Base-by-base conservation (phyloP, 208 protist genomes). In the Leishmania tarentolae region DNA sequence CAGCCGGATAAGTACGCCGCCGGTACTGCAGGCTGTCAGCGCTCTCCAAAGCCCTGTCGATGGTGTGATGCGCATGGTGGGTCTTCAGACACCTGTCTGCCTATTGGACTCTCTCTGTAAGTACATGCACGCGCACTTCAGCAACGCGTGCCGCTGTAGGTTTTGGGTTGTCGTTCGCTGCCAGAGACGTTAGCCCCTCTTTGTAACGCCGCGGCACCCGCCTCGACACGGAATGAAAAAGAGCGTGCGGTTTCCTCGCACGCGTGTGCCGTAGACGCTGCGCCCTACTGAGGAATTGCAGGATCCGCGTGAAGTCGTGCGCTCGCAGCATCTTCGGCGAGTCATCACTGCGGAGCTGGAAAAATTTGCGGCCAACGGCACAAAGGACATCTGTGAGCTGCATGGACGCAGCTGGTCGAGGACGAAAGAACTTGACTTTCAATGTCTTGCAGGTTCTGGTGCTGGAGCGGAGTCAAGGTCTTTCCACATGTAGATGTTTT, bases 111-210 rank as follows among this genome's bases (percentile, higher is more conserved):
- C 94, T 2, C 87, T 98, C 8, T 86, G 93, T 50, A 90, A 91
- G 52, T 91, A 98, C 84, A 94, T 89, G 76, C 93, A 90, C 79
- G 87, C 84, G 19, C 80, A 91, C 44, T 95, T 96, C 76, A 74
- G 65, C 56, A 83, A 90, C 59, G 95, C 96, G 28, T 89, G 84
- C 31, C 86, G 89, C 40, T 94, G 93, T 78, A 65, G 97, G 8
- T 95, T 97, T 44, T 75, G 98, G 11, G 97, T 98, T 76, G 95
- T 98, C 86, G 95, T 98, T 57, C 84, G 98, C 9, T 94, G 91
- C 85, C 37, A 88, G 31, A 84, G 98, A 71, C 95, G 93, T 15
- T 65, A 78, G 72, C 84, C 86, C 65, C 66, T 89, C 31, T 82
- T 96, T 35, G 31, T 37, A 31, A 24, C 56, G 66, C 88, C 88